Evolutionary conservation across 164 flowering plant species (phyloP).

Genomic region (Umbellularia californica): DNA sequence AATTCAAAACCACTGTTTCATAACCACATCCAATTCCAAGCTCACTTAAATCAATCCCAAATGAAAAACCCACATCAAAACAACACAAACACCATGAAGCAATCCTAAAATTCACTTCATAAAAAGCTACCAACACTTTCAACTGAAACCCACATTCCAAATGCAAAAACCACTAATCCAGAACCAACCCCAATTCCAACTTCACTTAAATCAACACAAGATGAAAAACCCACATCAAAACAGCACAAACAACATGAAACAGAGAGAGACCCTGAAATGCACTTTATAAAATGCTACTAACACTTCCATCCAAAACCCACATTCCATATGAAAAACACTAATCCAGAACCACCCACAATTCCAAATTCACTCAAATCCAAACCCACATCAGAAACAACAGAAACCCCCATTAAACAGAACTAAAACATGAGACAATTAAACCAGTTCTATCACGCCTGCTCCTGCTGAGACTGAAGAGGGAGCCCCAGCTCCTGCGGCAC

Average conservation of each 20-base stretch:
- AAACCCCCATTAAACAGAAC: background rate
- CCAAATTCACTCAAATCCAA: background rate
- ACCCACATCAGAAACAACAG: no score
- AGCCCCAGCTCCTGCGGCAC: slow-evolving; percentile 43
- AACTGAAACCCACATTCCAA: background rate
- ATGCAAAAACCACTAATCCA: background rate
- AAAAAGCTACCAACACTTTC: background rate
- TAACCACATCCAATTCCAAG: background rate
- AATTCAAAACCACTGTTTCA: background rate
- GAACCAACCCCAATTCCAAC: background rate
- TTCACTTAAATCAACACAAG: background rate
- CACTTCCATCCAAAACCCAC: background rate
- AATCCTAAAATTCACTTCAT: background rate
- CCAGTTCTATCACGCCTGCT: background rate
- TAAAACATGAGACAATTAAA: background rate
- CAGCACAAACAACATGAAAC: no score
- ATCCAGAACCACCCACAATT: background rate
- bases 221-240: background rate
- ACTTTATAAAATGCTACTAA: background rate
- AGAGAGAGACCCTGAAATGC: background rate
- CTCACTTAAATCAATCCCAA: background rate
- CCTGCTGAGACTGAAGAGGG: slow-evolving; percentile 52
- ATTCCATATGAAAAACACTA: background rate
- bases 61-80: background rate
- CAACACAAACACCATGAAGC: background rate